phyloP scores from a whole-genome alignment of 1,284 basidiomycete species.

The Afroboletus lepidellus region DNA sequence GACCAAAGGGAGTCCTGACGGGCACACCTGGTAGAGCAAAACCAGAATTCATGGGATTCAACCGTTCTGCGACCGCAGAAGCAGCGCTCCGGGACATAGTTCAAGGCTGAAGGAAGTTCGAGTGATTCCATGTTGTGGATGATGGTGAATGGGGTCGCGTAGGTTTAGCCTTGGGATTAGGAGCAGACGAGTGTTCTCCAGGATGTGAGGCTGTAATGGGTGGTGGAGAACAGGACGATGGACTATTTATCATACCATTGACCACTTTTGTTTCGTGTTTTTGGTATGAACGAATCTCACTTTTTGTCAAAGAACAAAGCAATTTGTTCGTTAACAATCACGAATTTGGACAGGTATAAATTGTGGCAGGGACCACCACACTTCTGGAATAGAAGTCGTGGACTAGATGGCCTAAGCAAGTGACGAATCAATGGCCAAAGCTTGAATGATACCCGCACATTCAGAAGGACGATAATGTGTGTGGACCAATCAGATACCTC shows the following conservation, averaged over 20 bases:
- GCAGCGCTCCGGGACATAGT: slow-evolving; percentile 19
- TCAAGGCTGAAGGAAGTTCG: slow-evolving; percentile 9
- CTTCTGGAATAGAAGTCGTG: slow-evolving; percentile 7
- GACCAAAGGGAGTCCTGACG: slow-evolving; percentile 30
- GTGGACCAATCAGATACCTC: too few species aligned
- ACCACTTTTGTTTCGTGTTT: not conserved
- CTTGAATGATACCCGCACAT: too few species aligned
- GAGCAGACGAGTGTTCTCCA: not conserved
- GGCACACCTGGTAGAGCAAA: slow-evolving; percentile 30
- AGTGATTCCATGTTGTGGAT: slow-evolving; percentile 1
- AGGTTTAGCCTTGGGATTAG: not conserved
- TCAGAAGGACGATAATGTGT: not conserved
- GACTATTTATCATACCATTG: slow-evolving; percentile 12
- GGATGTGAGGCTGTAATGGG: not conserved
- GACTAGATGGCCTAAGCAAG: slow-evolving; percentile 3
- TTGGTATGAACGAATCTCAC: slow-evolving; percentile 2
- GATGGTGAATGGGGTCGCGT: not conserved
- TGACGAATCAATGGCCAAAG: slow-evolving; percentile 5
- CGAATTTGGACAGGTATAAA: not conserved
- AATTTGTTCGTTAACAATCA: not conserved
- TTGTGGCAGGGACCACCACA: slow-evolving; percentile 6
- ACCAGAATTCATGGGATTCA: slow-evolving; percentile 30
- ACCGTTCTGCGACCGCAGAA: slow-evolving; percentile 26
- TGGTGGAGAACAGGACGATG: not conserved
- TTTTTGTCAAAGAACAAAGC: slow-evolving; percentile 12